These are phyloP conservation scores for Coniophora puteana DNA, from an alignment of 1,284 basidiomycete genomes.

Conservation along the genomic window DNA sequence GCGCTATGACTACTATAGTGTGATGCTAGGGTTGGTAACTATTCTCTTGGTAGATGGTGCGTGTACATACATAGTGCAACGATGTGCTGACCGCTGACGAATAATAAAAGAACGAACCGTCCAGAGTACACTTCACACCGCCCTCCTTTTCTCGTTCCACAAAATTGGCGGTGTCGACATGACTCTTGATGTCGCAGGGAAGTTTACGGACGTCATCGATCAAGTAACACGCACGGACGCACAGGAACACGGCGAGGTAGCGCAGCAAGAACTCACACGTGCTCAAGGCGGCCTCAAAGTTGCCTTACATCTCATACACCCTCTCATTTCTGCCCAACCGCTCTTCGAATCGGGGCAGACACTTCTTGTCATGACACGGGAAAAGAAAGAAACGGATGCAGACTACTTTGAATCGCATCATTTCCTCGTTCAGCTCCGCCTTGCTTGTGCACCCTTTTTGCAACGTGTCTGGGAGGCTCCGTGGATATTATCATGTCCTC, in stretches of 20 bases:
- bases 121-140: constrained; percentile 77
- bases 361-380: constrained; percentile 62
- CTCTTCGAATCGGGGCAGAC: constrained; percentile 89
- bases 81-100: constrained; percentile 5
- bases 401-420: constrained; percentile 84
- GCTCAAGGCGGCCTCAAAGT: constrained; percentile 83
- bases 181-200: constrained; percentile 58
- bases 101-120: constrained; percentile 60
- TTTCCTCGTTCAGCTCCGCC: constrained; percentile 81
- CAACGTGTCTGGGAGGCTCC: constrained; percentile 76
- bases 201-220: constrained; percentile 58
- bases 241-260: constrained; percentile 53
- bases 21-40: constrained; percentile 72
- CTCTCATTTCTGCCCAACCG: constrained; percentile 76
- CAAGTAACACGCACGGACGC: constrained; percentile 41
- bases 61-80: too few relatives aligned
- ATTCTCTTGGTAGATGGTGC: constrained; percentile 83
- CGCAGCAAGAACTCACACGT: constrained; percentile 65
- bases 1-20: constrained; percentile 68
- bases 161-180: constrained; percentile 70
- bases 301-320: constrained; percentile 73
- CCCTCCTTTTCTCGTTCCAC: constrained; percentile 76
- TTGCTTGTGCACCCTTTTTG: constrained; percentile 67
- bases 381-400: constrained; percentile 72
- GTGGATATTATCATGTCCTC: constrained; percentile 79